These are phyloP conservation scores for Diutina ranongensis DNA, from an alignment of 1,139 yeast species.

Conservation along the genomic window DNA sequence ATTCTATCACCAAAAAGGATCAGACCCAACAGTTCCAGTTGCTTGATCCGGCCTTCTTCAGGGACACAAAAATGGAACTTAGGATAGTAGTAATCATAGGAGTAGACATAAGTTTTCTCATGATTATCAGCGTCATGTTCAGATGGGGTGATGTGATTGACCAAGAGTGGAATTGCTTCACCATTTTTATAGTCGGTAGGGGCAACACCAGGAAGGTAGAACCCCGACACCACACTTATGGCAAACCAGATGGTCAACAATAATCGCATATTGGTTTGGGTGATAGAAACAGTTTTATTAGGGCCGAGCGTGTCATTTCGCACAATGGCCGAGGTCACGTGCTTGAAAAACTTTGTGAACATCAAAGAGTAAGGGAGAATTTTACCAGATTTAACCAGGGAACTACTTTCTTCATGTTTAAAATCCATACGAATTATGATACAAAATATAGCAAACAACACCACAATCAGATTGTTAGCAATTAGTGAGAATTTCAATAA, in stretches of 20 bases:
- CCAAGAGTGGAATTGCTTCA: slow-evolving; percentile 65
- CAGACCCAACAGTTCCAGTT: slow-evolving; percentile 85
- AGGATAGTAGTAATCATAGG: slow-evolving; percentile 79
- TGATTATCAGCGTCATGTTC: slow-evolving; percentile 30
- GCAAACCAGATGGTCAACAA: background rate
- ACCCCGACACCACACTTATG: slow-evolving; percentile 15
- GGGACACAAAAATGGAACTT: slow-evolving; percentile 82
- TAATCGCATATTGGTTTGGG: slow-evolving; percentile 1
- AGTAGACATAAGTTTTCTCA: slow-evolving; percentile 48
- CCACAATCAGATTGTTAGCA: too few species aligned
- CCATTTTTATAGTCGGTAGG: slow-evolving; percentile 76
- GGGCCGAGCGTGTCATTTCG: background rate
- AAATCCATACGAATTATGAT: too few species aligned
- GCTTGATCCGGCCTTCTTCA: slow-evolving; percentile 52
- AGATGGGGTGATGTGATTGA: slow-evolving; percentile 83
- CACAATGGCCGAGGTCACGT: background rate
- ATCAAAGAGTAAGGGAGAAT: too few species aligned
- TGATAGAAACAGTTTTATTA: too few species aligned
- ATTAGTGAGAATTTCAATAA: too few species aligned
- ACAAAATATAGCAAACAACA: too few species aligned
- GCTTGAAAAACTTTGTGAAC: too few species aligned
- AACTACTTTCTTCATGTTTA: too few species aligned
- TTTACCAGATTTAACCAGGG: too few species aligned
- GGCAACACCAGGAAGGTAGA: slow-evolving; percentile 91
- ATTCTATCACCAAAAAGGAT: slow-evolving; percentile 93